Conservation (phyloP, 2,329 filamentous ascomycete species). For the Fusarium neocosmosporiellum region DNA sequence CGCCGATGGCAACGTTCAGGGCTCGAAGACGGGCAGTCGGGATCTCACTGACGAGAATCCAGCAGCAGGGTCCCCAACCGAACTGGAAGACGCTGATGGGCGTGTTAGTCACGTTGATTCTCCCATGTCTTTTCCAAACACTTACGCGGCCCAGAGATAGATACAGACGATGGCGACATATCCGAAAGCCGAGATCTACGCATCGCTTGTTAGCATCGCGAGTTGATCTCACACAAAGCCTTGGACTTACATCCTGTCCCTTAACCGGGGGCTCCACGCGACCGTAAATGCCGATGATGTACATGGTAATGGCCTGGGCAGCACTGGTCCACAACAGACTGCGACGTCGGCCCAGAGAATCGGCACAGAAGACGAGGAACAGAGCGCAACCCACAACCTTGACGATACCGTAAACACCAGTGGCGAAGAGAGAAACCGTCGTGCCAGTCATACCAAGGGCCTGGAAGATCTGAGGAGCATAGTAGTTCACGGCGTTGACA, state of each 20-base stretch:
- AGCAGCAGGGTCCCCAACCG: conserved; percentile 77
- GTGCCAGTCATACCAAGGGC: conserved; percentile 70
- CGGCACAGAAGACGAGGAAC: conserved; percentile 75
- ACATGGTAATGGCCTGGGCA: conserved; percentile 71
- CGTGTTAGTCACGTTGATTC: conserved; percentile 28
- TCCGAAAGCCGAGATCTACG: conserved; percentile 70
- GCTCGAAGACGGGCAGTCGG: conserved; percentile 73
- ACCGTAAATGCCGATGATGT: conserved; percentile 78
- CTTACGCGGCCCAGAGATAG: conserved; percentile 73
- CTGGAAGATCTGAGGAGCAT: conserved; percentile 76
- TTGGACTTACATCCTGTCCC: conserved; percentile 55
- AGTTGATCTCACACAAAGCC: background rate
- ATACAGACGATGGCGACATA: conserved; percentile 78
- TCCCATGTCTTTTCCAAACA: background rate
- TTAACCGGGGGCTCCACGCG: conserved; percentile 67
- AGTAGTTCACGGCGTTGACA: conserved; percentile 67
- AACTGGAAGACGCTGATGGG: conserved; percentile 69
- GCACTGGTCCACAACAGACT: conserved; percentile 73
- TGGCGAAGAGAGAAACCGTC: conserved; percentile 73
- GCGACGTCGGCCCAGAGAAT: conserved; percentile 73
- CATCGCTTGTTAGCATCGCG: background rate
- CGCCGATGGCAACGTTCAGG: conserved; percentile 75
- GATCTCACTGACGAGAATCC: conserved; percentile 78
- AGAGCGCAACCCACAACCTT: conserved; percentile 72
- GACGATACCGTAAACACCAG: conserved; percentile 78